Conservation (phyloP, 2,329 filamentous ascomycete genomes). For the Fusarium brevicatenulatum region DNA sequence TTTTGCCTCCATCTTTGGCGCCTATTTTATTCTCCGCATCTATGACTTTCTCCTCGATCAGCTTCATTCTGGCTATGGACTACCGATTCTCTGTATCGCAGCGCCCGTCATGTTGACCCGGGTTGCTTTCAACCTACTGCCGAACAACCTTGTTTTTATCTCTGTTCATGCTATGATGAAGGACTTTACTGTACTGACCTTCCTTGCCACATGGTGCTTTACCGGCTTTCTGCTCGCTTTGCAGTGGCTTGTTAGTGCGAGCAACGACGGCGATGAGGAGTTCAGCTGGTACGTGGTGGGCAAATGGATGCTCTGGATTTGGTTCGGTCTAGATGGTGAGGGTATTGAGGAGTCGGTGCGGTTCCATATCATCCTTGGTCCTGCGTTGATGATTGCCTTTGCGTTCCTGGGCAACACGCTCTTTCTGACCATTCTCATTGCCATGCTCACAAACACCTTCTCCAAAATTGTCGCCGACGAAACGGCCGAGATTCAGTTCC, state of each 20-base stretch:
- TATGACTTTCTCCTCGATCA: constrained; percentile 61
- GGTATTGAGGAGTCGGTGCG: constrained; percentile 62
- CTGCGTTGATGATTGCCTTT: constrained; percentile 75
- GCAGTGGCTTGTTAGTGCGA: constrained; percentile 66
- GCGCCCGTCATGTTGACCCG: constrained; percentile 76
- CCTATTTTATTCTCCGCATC: constrained; percentile 69
- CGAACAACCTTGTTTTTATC: constrained; percentile 80
- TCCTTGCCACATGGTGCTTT: constrained; percentile 75
- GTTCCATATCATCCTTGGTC: constrained; percentile 75
- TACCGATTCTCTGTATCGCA: constrained; percentile 73
- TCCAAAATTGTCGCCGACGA: constrained; percentile 75
- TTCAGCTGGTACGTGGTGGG: constrained; percentile 65
- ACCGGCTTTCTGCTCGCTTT: constrained; percentile 76
- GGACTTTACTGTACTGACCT: constrained; percentile 74
- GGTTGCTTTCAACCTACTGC: constrained; percentile 77
- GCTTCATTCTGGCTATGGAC: constrained; percentile 63
- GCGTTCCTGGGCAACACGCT: constrained; percentile 80
- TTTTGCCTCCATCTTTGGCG: constrained; percentile 70
- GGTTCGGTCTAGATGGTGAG: constrained; percentile 77
- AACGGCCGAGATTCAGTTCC: constrained; percentile 76
- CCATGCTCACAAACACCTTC: constrained; percentile 78
- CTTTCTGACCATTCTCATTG: constrained; percentile 78
- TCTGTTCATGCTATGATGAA: constrained; percentile 79
- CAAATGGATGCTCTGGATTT: constrained; percentile 84
- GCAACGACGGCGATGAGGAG: constrained; percentile 43